Conservation (phyloP, 352 stramenopile genomes). For the Globisporangium paddicum region DNA sequence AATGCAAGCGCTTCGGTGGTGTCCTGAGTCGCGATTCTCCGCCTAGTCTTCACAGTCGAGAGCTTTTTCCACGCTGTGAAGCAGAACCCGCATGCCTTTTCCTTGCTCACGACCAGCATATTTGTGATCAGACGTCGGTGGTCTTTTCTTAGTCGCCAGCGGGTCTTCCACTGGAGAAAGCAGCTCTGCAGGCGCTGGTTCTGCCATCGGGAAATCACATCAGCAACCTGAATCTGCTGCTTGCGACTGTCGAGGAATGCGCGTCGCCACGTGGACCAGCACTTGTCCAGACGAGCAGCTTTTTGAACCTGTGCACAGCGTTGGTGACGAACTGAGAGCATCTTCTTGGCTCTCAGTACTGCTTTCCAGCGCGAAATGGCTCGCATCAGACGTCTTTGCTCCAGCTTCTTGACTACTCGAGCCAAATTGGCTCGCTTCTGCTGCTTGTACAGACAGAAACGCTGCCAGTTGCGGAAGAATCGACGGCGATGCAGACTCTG, state of each 20-base stretch:
- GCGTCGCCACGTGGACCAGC: conserved; percentile 20
- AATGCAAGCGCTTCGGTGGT: background rate
- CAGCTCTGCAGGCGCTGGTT: conserved; percentile 15
- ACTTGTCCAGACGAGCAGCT: background rate
- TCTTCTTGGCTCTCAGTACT: conserved; percentile 1
- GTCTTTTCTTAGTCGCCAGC: conserved; percentile 23
- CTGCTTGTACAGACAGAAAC: conserved; percentile 2
- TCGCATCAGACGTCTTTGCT: background rate
- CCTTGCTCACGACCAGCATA: conserved; percentile 9
- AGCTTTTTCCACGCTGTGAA: conserved; percentile 25
- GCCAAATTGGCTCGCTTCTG: background rate
- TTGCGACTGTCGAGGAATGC: conserved; percentile 11
- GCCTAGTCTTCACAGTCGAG: background rate
- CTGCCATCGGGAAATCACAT: conserved; percentile 22
- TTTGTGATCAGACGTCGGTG: conserved; percentile 21
- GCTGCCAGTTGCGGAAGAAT: conserved; percentile 18
- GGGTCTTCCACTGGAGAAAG: conserved; percentile 34
- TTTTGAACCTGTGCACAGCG: background rate
- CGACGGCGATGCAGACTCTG: background rate
- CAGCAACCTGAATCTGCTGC: conserved; percentile 14
- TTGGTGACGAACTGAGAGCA: background rate
- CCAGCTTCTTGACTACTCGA: conserved; percentile 11
- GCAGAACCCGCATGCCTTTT: conserved; percentile 13
- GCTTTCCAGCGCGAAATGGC: conserved; percentile 18
- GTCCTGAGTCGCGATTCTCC: background rate